Conservation (phyloP, 805 yeast genomes). For the Groenewaldozyma tartarivorans region DNA sequence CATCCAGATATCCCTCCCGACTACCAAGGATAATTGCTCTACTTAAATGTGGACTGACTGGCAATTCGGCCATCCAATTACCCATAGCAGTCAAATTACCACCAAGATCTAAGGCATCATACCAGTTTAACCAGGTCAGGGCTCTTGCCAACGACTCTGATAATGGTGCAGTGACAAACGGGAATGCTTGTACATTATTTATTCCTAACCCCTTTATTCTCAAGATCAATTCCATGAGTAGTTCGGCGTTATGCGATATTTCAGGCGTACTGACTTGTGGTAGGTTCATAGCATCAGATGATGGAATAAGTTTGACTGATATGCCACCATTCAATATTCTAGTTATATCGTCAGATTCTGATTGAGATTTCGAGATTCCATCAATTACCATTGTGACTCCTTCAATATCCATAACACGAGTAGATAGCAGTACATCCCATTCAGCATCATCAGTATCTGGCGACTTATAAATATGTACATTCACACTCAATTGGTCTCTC, state of each 20-base stretch:
- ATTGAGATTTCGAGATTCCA: slow-evolving; percentile 28
- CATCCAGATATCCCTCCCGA: slow-evolving; percentile 52
- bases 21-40: slow-evolving; percentile 51
- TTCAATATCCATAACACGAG: slow-evolving; percentile 40
- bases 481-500: neutral
- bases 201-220: slow-evolving; percentile 59
- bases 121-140: slow-evolving; percentile 63
- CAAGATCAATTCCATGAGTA: slow-evolving; percentile 55
- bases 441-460: neutral
- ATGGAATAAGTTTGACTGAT: slow-evolving; percentile 61
- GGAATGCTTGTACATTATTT: slow-evolving; percentile 46
- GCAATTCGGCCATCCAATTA: neutral
- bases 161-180: slow-evolving; percentile 73
- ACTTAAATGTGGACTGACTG: slow-evolving; percentile 56
- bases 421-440: neutral
- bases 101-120: slow-evolving; percentile 62
- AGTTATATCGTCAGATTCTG: neutral
- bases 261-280: neutral
- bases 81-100: slow-evolving; percentile 33
- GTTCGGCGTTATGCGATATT: slow-evolving; percentile 8
- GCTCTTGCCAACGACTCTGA: slow-evolving; percentile 55
- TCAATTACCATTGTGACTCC: slow-evolving; percentile 30
- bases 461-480: neutral
- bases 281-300: slow-evolving; percentile 37
- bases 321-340: slow-evolving; percentile 40